A percentile compares a stretch with the other conserved stretches of the same genome.
Evolutionary conservation across 2,329 filamentous ascomycete species (phyloP).

Genomic region (Fusarium austroafricanum): DNA sequence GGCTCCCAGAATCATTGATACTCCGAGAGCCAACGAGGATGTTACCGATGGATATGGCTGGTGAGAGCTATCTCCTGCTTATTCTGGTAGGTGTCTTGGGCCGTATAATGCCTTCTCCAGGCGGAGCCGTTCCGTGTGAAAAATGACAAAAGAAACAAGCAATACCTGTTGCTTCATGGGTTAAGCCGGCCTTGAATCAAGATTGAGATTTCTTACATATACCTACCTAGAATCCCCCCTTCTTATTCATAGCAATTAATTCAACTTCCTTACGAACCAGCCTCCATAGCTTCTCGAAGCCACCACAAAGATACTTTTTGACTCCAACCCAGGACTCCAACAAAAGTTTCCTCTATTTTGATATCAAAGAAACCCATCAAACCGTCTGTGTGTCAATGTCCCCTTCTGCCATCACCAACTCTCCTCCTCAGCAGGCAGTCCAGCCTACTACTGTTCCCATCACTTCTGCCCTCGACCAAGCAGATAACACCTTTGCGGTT

Average conservation of each 20-base stretch:
- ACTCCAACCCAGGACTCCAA: slow-evolving; percentile 24
- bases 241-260: slow-evolving; percentile 8
- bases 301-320: slow-evolving; percentile 16
- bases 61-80: slow-evolving; percentile 19
- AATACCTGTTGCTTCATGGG: slow-evolving; percentile 23
- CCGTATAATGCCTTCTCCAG: slow-evolving; percentile 41
- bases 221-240: slow-evolving; percentile 21
- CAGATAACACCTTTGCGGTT: slow-evolving; percentile 63
- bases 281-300: slow-evolving; percentile 26
- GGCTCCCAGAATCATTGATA: slow-evolving; percentile 24
- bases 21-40: slow-evolving; percentile 27
- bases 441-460: slow-evolving; percentile 51
- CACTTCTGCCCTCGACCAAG: slow-evolving; percentile 48
- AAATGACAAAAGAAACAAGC: slow-evolving; percentile 27
- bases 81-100: slow-evolving; percentile 39
- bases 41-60: slow-evolving; percentile 25
- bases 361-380: slow-evolving; percentile 21
- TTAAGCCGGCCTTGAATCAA: slow-evolving; percentile 39
- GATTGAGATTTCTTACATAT: slow-evolving; percentile 43
- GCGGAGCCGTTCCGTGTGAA: slow-evolving; percentile 46
- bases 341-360: slow-evolving; percentile 10
- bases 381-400: slow-evolving; percentile 60
- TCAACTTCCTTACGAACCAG: slow-evolving; percentile 14
- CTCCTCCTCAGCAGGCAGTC: slow-evolving; percentile 58
- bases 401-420: slow-evolving; percentile 67